These are phyloP conservation scores for Huntiella decipiens DNA, from an alignment of 2,329 filamentous ascomycete genomes.

Conservation along the genomic window DNA sequence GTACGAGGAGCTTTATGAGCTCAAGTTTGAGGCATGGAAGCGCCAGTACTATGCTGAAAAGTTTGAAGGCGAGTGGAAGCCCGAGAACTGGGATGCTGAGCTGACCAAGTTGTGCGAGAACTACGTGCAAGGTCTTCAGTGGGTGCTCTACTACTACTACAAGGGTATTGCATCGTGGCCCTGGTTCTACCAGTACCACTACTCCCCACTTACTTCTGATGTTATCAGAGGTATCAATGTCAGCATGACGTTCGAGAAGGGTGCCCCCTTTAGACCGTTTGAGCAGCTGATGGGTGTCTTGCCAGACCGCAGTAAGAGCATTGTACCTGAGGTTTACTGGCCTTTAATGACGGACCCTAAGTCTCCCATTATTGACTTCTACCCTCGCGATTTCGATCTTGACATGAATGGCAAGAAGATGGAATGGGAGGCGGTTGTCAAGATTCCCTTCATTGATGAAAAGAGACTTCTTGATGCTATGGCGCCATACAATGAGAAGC, in stretches of 20 bases:
- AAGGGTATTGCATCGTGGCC: constrained; percentile 93
- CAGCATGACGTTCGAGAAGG: constrained; percentile 79
- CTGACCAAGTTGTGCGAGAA: constrained; percentile 75
- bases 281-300: constrained; percentile 97
- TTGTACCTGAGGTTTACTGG: constrained; percentile 75
- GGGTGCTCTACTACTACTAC: constrained; percentile 98
- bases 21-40: constrained; percentile 86
- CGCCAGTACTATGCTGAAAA: constrained; percentile 82
- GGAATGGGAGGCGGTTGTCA: constrained; percentile 98
- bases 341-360: constrained; percentile 78
- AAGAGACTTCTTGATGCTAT: constrained; percentile 69
- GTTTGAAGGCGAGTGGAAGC: constrained; percentile 59
- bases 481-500: constrained; percentile 58
- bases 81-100: constrained; percentile 56
- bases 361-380: constrained; percentile 95
- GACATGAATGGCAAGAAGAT: constrained; percentile 99
- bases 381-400: constrained; percentile 86
- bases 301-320: constrained; percentile 91
- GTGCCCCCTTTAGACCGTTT: constrained; percentile 85
- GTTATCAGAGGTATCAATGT: constrained; percentile 74
- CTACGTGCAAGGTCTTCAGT: constrained; percentile 92
- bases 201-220: constrained; percentile 93
- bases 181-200: constrained; percentile 95
- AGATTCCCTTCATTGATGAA: constrained; percentile 97
- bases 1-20: constrained; percentile 70